Evolutionary conservation across 345 rosid species (phyloP).

Genomic region (Dipteronia sinensis): DNA sequence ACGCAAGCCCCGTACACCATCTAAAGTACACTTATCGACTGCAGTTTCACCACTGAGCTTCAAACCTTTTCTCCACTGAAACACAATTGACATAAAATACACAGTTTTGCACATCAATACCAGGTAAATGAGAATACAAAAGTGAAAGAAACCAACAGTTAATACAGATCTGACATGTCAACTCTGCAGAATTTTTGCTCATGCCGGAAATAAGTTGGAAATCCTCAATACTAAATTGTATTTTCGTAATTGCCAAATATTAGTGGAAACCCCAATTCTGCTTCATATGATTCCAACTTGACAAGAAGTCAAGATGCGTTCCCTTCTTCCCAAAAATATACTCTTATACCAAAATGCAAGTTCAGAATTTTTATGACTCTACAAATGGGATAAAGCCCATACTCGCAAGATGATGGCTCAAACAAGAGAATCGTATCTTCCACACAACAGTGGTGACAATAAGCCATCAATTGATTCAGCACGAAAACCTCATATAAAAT

Average conservation of each 20-base stretch:
- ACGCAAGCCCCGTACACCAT: slow-evolving; percentile 91
- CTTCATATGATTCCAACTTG: not conserved
- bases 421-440: not conserved
- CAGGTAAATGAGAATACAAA: not conserved
- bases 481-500: not conserved
- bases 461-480: not conserved
- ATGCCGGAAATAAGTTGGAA: no score
- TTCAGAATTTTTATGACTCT: not conserved
- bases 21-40: slow-evolving; percentile 91
- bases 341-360: not conserved
- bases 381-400: not conserved
- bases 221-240: no score
- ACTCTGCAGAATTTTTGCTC: no score
- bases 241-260: no score
- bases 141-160: not conserved
- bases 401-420: not conserved
- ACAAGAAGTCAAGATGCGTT: no score
- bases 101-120: not conserved
- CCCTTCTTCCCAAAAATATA: not conserved
- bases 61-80: slow-evolving; percentile 97
- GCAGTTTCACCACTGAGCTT: slow-evolving; percentile 96
- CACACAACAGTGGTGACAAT: not conserved
- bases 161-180: no score
- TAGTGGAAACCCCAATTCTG: not conserved
- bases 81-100: slow-evolving; percentile 8